Evolutionary conservation across 2,329 filamentous ascomycete genomes (phyloP).

Genomic region (Alternaria solani): DNA sequence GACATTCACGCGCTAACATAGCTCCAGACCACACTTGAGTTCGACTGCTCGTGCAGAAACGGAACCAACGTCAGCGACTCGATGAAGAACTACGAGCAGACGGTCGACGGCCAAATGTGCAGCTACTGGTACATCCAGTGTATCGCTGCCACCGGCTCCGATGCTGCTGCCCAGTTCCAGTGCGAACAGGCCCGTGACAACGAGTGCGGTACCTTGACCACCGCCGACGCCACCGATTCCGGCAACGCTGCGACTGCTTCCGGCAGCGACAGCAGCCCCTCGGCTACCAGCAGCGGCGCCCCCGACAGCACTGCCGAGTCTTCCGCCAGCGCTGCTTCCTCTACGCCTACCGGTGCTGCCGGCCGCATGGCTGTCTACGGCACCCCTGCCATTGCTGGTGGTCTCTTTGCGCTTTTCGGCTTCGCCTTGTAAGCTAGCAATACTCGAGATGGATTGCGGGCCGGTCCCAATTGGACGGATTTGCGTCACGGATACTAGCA

Average conservation of each 20-base stretch:
- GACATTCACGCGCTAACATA: constrained; percentile 33
- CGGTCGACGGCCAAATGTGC: constrained; percentile 69
- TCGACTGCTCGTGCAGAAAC: constrained; percentile 66
- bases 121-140: constrained; percentile 58
- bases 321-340: constrained; percentile 34
- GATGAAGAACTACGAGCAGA: constrained; percentile 61
- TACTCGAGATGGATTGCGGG: constrained; percentile 28
- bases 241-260: constrained; percentile 31
- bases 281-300: constrained; percentile 37
- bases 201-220: constrained; percentile 62
- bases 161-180: constrained; percentile 47
- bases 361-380: constrained; percentile 59
- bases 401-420: constrained; percentile 65
- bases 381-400: constrained; percentile 61
- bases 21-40: constrained; percentile 60
- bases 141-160: constrained; percentile 49
- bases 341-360: constrained; percentile 47
- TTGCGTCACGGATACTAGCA: constrained; percentile 26
- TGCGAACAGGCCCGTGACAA: constrained; percentile 56
- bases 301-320: constrained; percentile 39
- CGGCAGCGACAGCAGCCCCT: constrained; percentile 32
- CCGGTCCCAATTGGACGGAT: constrained; percentile 35
- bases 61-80: constrained; percentile 58
- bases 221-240: constrained; percentile 26
- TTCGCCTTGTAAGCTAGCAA: constrained; percentile 60